phyloP scores from a whole-genome alignment of 1,284 basidiomycete species.

The Puccinia triticina region DNA sequence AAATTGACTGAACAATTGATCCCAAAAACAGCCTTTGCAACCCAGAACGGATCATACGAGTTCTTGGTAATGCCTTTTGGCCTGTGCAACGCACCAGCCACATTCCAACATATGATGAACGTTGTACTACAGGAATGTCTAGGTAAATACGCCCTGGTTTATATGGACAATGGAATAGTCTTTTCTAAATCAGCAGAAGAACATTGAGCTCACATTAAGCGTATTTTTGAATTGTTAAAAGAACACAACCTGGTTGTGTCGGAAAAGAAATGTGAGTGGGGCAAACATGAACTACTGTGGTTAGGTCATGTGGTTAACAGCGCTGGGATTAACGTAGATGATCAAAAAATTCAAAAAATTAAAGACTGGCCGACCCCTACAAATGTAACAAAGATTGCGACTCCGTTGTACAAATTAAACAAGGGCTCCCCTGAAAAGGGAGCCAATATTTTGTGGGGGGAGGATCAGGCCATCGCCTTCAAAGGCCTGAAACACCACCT shows the following conservation, averaged over 20 bases:
- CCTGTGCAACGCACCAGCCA: no score
- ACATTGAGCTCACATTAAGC: not conserved
- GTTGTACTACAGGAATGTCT: not conserved
- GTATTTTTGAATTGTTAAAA: not conserved
- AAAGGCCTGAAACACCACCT: not conserved
- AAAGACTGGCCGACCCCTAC: not conserved
- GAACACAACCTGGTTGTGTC: not conserved
- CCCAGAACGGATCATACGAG: not conserved
- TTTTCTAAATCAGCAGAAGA: slow-evolving; percentile 1
- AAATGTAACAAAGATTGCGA: slow-evolving; percentile 19
- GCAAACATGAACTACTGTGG: not conserved
- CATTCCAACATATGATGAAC: slow-evolving; percentile 9
- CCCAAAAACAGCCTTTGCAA: slow-evolving; percentile 1
- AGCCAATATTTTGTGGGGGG: not conserved
- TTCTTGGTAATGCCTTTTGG: slow-evolving; percentile 9
- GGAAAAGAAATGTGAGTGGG: slow-evolving; percentile 21
- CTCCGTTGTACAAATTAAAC: not conserved
- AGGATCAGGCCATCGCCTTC: not conserved
- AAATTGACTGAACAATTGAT: not conserved
- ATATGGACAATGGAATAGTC: slow-evolving; percentile 13
- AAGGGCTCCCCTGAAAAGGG: slow-evolving; percentile 5
- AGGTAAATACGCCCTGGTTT: slow-evolving; percentile 7
- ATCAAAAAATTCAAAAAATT: slow-evolving; percentile 18
- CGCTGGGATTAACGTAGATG: not conserved
- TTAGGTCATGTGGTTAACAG: slow-evolving; percentile 6